A percentile compares a stretch with the other conserved stretches of the same genome.
Conservation (phyloP, 306 rosid genomes). For the Sophora flavescens region DNA sequence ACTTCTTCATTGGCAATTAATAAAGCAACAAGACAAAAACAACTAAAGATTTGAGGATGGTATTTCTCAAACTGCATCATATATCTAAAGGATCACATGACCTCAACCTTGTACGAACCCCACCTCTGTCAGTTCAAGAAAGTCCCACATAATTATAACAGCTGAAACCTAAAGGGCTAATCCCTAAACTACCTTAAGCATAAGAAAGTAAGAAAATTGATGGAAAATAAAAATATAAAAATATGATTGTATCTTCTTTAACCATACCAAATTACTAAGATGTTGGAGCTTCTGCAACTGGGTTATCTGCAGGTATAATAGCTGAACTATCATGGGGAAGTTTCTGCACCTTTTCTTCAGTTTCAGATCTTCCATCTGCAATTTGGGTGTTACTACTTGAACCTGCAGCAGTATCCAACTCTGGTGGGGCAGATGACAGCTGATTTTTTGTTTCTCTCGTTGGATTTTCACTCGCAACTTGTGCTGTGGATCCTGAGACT, state of each 20-base stretch:
- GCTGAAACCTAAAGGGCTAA: not conserved
- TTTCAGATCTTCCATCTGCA: slow-evolving; percentile 46
- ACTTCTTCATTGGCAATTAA: not conserved
- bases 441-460: slow-evolving; percentile 30
- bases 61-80: not conserved
- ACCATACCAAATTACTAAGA: not conserved
- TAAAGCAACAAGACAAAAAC: not conserved
- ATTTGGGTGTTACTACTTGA: slow-evolving; percentile 31
- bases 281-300: slow-evolving; percentile 38
- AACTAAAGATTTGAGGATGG: not conserved
- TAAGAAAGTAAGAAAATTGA: not conserved
- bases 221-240: not conserved
- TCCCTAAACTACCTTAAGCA: not conserved
- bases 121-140: not conserved
- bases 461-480: slow-evolving; percentile 25
- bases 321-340: slow-evolving; percentile 18
- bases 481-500: slow-evolving; percentile 9
- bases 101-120: not conserved
- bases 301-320: not conserved
- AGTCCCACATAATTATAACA: not conserved
- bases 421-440: slow-evolving; percentile 4
- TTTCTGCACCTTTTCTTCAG: slow-evolving; percentile 20
- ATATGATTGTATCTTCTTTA: not conserved
- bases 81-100: not conserved
- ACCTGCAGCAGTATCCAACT: slow-evolving; percentile 16